phyloP scores from a whole-genome alignment of 2,329 filamentous ascomycete genomes.

The Calonectria multiphialidica region DNA sequence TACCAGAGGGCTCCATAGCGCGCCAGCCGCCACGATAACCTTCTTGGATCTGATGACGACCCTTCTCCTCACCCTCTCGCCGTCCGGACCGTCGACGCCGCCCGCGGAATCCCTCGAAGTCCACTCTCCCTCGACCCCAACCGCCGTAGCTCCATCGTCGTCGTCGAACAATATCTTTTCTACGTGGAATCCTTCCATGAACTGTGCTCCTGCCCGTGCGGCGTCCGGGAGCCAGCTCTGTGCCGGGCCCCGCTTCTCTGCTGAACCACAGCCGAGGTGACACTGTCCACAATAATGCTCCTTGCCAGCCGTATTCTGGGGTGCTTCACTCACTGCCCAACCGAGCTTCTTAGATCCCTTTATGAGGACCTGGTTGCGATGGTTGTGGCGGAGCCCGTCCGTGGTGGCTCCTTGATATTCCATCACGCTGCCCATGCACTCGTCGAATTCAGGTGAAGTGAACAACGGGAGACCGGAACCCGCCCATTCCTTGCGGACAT shows the following conservation, averaged over 20 bases:
- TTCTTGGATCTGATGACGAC: constrained; percentile 83
- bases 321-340: constrained; percentile 75
- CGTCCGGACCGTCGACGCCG: constrained; percentile 62
- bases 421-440: constrained; percentile 84
- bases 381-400: constrained; percentile 77
- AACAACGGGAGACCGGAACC: constrained; percentile 78
- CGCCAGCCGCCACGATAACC: constrained; percentile 83
- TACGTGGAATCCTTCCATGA: constrained; percentile 85
- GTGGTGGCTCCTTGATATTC: constrained; percentile 80
- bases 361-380: constrained; percentile 77
- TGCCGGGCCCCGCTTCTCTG: constrained; percentile 83
- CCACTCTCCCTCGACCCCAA: constrained; percentile 82
- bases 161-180: constrained; percentile 78
- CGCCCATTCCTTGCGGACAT: constrained; percentile 86
- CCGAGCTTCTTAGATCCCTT: constrained; percentile 82
- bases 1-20: constrained; percentile 81
- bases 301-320: constrained; percentile 82
- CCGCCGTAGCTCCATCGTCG: constrained; percentile 66
- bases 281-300: constrained; percentile 81
- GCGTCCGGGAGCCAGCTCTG: constrained; percentile 86
- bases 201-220: constrained; percentile 79
- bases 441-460: constrained; percentile 78
- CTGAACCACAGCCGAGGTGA: constrained; percentile 71
- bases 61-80: constrained; percentile 65
- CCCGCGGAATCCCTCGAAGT: constrained; percentile 75